Evolutionary conservation across 805 yeast genomes (phyloP).

Genomic region (Citeromyces nyonsensis): DNA sequence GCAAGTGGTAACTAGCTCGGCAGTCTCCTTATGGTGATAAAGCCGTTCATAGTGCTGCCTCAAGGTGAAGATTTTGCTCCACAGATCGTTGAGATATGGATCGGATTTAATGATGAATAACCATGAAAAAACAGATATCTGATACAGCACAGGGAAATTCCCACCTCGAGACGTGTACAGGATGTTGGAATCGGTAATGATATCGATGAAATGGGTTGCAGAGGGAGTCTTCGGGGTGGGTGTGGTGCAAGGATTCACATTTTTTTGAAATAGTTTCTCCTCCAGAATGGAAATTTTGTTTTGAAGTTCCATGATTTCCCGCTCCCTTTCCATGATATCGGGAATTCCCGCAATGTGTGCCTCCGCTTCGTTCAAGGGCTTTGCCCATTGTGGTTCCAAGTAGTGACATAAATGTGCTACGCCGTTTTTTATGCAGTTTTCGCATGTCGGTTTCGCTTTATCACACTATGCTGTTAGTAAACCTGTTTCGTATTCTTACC

Average conservation of each 20-base stretch:
- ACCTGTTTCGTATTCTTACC: constrained; percentile 4
- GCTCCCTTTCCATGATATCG: constrained; percentile 5
- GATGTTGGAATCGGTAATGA: constrained; percentile 16
- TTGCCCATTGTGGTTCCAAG: constrained; percentile 47
- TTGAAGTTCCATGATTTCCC: constrained; percentile 10
- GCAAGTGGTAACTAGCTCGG: constrained; percentile 1
- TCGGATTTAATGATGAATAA: constrained; percentile 44
- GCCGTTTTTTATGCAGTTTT: constrained; percentile 40
- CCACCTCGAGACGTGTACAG: constrained; percentile 18
- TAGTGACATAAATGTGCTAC: constrained; percentile 43
- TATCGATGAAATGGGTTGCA: constrained; percentile 14
- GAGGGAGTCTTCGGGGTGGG: no score
- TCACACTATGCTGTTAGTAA: constrained; percentile 11
- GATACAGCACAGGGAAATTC: constrained; percentile 19
- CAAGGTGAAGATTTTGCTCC: constrained; percentile 23
- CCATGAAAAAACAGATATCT: constrained; percentile 38
- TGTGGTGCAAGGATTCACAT: no score
- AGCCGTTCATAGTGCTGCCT: constrained; percentile 20
- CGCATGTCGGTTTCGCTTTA: constrained; percentile 35
- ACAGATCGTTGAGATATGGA: constrained; percentile 34
- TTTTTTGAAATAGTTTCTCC: constrained; percentile 3
- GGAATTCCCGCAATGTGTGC: constrained; percentile 2
- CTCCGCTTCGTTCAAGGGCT: constrained; percentile 18
- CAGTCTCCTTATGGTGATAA: constrained; percentile 15
- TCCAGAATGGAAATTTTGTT: constrained; percentile 13